A percentile compares a stretch with the other conserved stretches of the same genome.
phyloP scores from a whole-genome alignment of 306 rosid genomes.

The Pyrus pyrifolia region DNA sequence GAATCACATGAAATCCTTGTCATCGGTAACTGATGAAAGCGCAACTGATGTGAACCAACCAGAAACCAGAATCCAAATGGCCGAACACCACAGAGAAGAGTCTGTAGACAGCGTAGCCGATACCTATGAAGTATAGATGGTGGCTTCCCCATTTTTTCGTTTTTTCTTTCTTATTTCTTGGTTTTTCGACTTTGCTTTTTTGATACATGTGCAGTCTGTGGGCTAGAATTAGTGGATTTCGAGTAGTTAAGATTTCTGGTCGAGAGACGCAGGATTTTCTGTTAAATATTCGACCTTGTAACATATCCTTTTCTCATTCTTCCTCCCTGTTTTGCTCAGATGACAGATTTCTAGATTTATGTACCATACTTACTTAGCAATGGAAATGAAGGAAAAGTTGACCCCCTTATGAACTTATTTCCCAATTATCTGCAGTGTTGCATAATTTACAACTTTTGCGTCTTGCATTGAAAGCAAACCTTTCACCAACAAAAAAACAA shows the following conservation, averaged over 20 bases:
- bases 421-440: not conserved
- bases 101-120: slow-evolving; percentile 76
- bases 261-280: slow-evolving; percentile 21
- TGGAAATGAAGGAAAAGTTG: slow-evolving; percentile 23
- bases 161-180: slow-evolving; percentile 1
- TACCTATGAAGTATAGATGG: slow-evolving; percentile 51
- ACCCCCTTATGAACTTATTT: not conserved
- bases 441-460: not conserved
- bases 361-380: slow-evolving; percentile 18
- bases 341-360: slow-evolving; percentile 27
- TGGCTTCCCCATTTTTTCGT: slow-evolving; percentile 23
- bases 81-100: slow-evolving; percentile 68
- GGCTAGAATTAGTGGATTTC: not conserved
- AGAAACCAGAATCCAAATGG: slow-evolving; percentile 35
- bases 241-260: slow-evolving; percentile 8
- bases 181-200: slow-evolving; percentile 14
- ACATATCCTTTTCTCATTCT: not conserved
- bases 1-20: slow-evolving; percentile 47
- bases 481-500: not conserved
- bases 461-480: not conserved
- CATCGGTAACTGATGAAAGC: slow-evolving; percentile 61
- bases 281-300: slow-evolving; percentile 15
- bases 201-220: slow-evolving; percentile 17
- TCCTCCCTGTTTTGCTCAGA: slow-evolving; percentile 11
- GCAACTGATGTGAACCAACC: slow-evolving; percentile 49